Evolutionary conservation across 176 grass and related monocot species (phyloP).

Genomic region (Triticum urartu): DNA sequence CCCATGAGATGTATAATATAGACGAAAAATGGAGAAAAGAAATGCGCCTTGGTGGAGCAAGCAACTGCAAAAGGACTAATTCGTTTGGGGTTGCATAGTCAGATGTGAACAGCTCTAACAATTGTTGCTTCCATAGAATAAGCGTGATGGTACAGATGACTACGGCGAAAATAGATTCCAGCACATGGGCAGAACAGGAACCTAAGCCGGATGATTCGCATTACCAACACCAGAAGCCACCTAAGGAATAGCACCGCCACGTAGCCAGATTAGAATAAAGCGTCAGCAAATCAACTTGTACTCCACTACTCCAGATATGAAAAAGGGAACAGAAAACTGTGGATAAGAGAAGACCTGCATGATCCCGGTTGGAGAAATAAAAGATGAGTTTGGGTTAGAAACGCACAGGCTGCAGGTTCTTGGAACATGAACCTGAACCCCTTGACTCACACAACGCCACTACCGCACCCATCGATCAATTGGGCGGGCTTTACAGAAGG

Average conservation of each 20-base stretch:
- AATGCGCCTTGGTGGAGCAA: slow-evolving; percentile 33
- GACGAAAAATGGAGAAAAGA: background rate
- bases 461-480: background rate
- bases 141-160: slow-evolving; percentile 16
- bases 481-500: background rate
- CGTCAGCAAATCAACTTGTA: slow-evolving; percentile 17
- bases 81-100: slow-evolving; percentile 20
- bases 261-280: slow-evolving; percentile 22
- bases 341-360: background rate
- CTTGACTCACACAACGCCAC: background rate
- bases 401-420: background rate
- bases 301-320: background rate
- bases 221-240: slow-evolving; percentile 42
- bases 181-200: slow-evolving; percentile 13
- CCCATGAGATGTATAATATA: background rate
- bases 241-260: slow-evolving; percentile 16
- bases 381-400: background rate
- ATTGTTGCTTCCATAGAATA: background rate
- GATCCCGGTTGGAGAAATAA: background rate
- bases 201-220: background rate
- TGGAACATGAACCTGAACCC: background rate
- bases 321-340: background rate
- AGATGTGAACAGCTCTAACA: slow-evolving; percentile 9
- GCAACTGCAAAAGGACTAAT: slow-evolving; percentile 20
- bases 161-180: slow-evolving; percentile 41